Evolutionary conservation across 306 rosid genomes (phyloP), one percentile per base, ranked within the genome.

Genomic region (Castanea crenata): DNA sequence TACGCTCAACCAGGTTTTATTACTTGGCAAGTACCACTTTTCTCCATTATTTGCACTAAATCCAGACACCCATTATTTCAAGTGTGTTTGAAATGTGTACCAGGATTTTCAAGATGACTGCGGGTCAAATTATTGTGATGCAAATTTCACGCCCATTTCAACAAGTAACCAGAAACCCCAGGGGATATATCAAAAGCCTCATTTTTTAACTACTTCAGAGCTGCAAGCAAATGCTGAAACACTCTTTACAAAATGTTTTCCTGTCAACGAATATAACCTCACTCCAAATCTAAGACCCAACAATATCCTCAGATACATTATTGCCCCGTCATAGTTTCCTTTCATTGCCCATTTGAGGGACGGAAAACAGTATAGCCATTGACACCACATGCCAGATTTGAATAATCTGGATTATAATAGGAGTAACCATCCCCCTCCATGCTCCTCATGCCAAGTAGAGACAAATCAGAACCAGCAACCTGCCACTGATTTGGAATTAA

Each of bases 341-440:
- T 82, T 86, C 90, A 93, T 49, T 88, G 89, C 73, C 94, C 97
- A 83, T 85, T 90, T 44, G 93, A 88, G 14, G 99, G 99, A 86
- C 96, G 91, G 91, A 86, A 96, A 49, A 89, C 83, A 25, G 88
- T 80, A 89, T 93, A 96, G 74, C 98, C 97, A 65, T 90, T 93
- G 79, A 81, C 81, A 67, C 92, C 88, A 23, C 82, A 74, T 56
- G 87, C 84, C 91, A 93, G 70, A 74, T 88, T 93, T 44, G 94
- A 84, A 81, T 91, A 96, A 54, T 93, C 96, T 32, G 93, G 87
- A 72, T 49, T 82, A 67, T 87, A 86, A 83, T 91, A 92, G 11
- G 91, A 88, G 74, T 86, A 90, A 74, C 86, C 90, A 73, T 87
- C 92, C 35, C 77, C 83, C 20, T 89, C 88, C 5, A 81, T 32